These are phyloP conservation scores for Daedaleopsis sinensis DNA, from an alignment of 768 basidiomycete species.

Conservation along the genomic window DNA sequence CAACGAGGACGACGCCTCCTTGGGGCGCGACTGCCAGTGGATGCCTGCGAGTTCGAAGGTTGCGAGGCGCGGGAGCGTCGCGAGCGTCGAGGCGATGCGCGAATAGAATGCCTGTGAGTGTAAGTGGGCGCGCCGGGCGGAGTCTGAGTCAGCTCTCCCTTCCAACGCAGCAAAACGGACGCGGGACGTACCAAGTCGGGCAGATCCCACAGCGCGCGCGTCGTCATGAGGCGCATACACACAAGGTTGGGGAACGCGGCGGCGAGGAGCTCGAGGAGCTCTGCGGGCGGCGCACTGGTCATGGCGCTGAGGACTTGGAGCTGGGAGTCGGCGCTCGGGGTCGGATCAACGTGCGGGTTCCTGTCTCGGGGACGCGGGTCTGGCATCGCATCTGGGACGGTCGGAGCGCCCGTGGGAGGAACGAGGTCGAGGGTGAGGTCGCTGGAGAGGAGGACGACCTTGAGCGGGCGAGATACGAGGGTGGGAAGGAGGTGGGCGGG, in stretches of 20 bases:
- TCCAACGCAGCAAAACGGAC: not conserved
- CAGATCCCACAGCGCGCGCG: constrained; percentile 34
- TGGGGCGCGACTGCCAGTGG: constrained; percentile 67
- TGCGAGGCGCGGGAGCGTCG: constrained; percentile 60
- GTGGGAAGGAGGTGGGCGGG: constrained; percentile 59
- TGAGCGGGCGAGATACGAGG: constrained; percentile 68
- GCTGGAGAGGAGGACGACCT: constrained; percentile 62
- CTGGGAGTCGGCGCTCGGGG: constrained; percentile 22
- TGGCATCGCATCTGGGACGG: constrained; percentile 10
- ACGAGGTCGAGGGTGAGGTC: constrained; percentile 62
- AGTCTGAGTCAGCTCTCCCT: constrained; percentile 8
- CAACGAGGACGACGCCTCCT: constrained; percentile 12
- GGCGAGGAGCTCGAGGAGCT: constrained; percentile 60
- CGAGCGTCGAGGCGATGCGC: constrained; percentile 58
- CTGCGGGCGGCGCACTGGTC: constrained; percentile 57
- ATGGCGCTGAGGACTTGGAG: constrained; percentile 61
- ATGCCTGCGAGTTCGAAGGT: constrained; percentile 78
- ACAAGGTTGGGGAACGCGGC: constrained; percentile 60
- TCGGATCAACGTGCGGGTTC: not conserved
- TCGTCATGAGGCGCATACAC: constrained; percentile 66
- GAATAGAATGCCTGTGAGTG: constrained; percentile 63
- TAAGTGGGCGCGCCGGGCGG: not conserved
- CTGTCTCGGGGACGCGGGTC: constrained; percentile 4
- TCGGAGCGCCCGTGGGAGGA: constrained; percentile 36
- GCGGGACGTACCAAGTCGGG: constrained; percentile 34